Evolutionary conservation across 345 rosid genomes (phyloP), one percentile per base, ranked within the genome.

Genomic region (Tarenaya hassleriana): DNA sequence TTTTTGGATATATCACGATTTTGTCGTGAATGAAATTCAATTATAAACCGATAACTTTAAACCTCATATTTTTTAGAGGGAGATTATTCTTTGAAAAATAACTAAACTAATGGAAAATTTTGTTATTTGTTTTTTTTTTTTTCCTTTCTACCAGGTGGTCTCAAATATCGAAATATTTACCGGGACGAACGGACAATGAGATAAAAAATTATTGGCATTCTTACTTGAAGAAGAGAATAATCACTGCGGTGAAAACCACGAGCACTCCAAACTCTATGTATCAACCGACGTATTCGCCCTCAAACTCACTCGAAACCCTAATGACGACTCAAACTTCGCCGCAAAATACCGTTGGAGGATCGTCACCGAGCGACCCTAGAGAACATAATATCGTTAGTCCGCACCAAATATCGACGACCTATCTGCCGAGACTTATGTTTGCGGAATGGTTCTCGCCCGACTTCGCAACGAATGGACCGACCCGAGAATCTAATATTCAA

Each of bases 171-270:
- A 85, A 70, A 51, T 79, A 61, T 55, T 62, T 91, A 66, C 88
- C 95, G 3, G 98, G 98, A 64, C 80, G 98, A 72, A 91, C 98
- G 0, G 96, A 91, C 58, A 91, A 91, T 47, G 96, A 91, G 72
- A 79, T 92, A 13, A 92, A 92, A 74, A 92, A 92, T 44, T 72
- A 81, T 42, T 88, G 98, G 98, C 98, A 88, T 72, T 84, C 98
- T 3, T 71, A 80, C 62, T 58, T 91, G 50, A 84, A 88, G 77
- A 88, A 84, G 55, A 78, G 62, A 34, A 27, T 51, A 24, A 32
- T 13, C 3, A 59, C 18, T 27, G 9, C 73, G 66, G 64, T 20
- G 47, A 27, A 69, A 69, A 65, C 75, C 57, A 47, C 49, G 24
- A 34, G 71, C 65, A 52, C 33, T 52, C 43, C 50, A 55, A 14